A percentile compares a stretch with the other conserved stretches of the same genome.
Evolutionary conservation across 2,329 filamentous ascomycete genomes (phyloP).

Genomic region (Sporothrix pallida): DNA sequence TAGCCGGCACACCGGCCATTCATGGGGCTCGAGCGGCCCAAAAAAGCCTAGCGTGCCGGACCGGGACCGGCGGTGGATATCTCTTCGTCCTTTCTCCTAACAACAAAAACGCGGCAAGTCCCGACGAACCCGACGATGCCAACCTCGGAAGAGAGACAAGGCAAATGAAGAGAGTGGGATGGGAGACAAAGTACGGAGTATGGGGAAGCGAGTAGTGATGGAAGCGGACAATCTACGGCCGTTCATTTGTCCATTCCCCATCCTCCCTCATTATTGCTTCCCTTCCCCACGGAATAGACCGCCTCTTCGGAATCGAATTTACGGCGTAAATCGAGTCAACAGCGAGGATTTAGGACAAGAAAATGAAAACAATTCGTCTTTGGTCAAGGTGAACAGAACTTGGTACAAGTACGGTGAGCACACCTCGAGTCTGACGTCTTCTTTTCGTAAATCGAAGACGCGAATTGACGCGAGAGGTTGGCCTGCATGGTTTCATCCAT

Average conservation of each 20-base stretch:
- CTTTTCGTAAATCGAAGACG: not conserved
- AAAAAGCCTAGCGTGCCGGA: slow-evolving; percentile 1
- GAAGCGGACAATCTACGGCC: slow-evolving; percentile 4
- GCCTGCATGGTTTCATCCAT: not conserved
- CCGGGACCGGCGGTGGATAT: not conserved
- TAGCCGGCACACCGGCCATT: slow-evolving; percentile 12
- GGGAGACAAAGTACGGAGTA: not conserved
- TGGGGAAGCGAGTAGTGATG: not conserved
- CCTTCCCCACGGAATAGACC: slow-evolving; percentile 3
- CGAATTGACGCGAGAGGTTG: not conserved
- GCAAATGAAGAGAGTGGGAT: not conserved
- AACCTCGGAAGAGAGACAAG: slow-evolving; percentile 25
- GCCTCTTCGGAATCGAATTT: slow-evolving; percentile 4
- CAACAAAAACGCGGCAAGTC: slow-evolving; percentile 11
- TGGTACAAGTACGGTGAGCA: not conserved
- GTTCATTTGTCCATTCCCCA: not conserved
- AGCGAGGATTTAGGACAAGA: not conserved
- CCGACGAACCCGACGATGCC: not conserved
- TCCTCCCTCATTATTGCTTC: not conserved
- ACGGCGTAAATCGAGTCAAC: not conserved
- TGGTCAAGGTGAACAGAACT: not conserved
- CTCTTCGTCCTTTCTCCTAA: not conserved
- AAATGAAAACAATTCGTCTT: not conserved
- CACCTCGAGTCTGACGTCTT: not conserved
- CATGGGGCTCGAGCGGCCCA: no score